These are phyloP conservation scores for Chernovozyma aurita DNA, from an alignment of 1,139 yeast genomes.

Conservation along the genomic window DNA sequence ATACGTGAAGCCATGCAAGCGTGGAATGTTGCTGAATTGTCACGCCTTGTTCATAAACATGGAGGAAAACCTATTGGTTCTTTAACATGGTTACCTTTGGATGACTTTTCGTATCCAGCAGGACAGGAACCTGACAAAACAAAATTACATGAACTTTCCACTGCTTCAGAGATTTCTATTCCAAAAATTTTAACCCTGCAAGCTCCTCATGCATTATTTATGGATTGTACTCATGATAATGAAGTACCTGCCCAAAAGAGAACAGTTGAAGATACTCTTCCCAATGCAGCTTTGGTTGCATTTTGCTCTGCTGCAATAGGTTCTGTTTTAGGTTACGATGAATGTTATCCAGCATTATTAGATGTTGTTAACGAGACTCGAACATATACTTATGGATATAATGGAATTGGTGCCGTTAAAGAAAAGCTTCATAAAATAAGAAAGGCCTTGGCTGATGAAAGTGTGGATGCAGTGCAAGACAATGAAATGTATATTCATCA, in stretches of 20 bases:
- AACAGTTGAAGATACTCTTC: constrained; percentile 89
- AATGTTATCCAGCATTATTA: constrained; percentile 75
- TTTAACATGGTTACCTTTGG: constrained; percentile 69
- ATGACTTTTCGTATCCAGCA: constrained; percentile 66
- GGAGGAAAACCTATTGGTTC: constrained; percentile 97
- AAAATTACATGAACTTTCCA: constrained; percentile 26
- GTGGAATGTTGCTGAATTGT: constrained; percentile 80
- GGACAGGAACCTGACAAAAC: constrained; percentile 27
- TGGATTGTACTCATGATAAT: constrained; percentile 98
- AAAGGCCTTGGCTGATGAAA: constrained; percentile 57
- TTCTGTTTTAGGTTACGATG: constrained; percentile 92
- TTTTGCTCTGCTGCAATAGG: constrained; percentile 94
- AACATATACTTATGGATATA: constrained; percentile 49
- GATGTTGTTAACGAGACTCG: constrained; percentile 80
- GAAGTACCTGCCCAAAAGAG: constrained; percentile 85
- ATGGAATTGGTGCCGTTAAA: constrained; percentile 76
- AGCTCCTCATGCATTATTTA: constrained; percentile 86
- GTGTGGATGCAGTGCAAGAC: constrained; percentile 60
- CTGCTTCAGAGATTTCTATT: constrained; percentile 53
- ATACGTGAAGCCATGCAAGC: constrained; percentile 98
- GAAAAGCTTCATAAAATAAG: constrained; percentile 55
- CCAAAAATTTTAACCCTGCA: constrained; percentile 62
- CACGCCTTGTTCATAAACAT: constrained; percentile 82
- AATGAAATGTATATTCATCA: constrained; percentile 94
- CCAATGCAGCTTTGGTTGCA: constrained; percentile 91